These are phyloP conservation scores for Aegilops umbellulata DNA, from an alignment of 176 grass and related monocot genomes.

Conservation along the genomic window DNA sequence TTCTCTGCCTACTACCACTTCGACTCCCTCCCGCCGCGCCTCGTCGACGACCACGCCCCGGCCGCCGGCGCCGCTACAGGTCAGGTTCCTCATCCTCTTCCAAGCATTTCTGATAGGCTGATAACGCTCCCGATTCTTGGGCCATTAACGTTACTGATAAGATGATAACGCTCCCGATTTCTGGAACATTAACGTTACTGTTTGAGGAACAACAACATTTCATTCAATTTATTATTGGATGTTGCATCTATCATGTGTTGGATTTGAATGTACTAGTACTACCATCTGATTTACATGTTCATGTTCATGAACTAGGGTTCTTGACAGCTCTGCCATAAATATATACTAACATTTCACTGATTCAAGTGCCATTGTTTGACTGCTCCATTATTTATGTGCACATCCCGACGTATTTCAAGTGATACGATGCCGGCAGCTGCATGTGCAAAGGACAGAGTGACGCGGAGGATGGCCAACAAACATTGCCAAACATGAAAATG, in stretches of 20 bases:
- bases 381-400: background rate
- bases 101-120: background rate
- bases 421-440: background rate
- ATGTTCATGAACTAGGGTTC: background rate
- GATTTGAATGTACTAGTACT: too few relatives aligned
- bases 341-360: background rate
- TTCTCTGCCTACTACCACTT: constrained; percentile 44
- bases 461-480: background rate
- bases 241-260: background rate
- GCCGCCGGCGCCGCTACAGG: constrained; percentile 1
- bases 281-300: too few relatives aligned
- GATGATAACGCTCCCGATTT: too few relatives aligned
- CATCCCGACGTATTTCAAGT: background rate
- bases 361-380: background rate
- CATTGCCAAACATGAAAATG: background rate
- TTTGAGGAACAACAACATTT: background rate
- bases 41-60: background rate
- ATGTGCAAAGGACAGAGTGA: background rate
- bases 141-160: background rate
- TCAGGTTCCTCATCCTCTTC: constrained; percentile 3
- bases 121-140: too few relatives aligned
- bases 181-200: too few relatives aligned
- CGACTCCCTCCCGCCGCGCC: constrained; percentile 18
- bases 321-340: background rate
- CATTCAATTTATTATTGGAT: background rate